Evolutionary conservation across 108 stramenopile genomes (phyloP), one percentile per base, ranked within the genome.

Genomic region (Pseudonitzschia delicatissima): DNA sequence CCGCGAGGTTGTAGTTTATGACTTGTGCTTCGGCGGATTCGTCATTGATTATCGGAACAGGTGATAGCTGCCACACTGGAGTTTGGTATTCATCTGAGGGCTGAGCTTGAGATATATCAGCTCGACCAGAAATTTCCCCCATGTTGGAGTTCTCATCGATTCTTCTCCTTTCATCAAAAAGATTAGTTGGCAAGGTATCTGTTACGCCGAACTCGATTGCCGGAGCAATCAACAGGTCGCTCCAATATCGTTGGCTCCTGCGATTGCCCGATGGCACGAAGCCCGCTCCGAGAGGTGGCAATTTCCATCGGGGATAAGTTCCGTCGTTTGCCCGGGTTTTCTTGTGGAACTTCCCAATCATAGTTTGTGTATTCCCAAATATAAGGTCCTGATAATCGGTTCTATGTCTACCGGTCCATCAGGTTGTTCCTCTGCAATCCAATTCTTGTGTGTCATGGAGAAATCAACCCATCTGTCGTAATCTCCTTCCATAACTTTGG

Each of bases 1-100:
- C 66, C 26, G 35, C n/a, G 13, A 67, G 17, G 20, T 67, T 55
- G 25, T 42, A 67, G 52, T 67, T 67, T 18, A 67, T 28, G 21
- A 62, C 40, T 8, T 18, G 31, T 23, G 18, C 60, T 0, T 23
- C 39, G 0, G 6, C 5, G 17, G 23, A 27, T 11, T 27, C 31
- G 6, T 55, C 53, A 27, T 55, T 55, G 15, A 55, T 55, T 3
- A 12, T n/a, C 1, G 53, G 53, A 17, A 55, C 17, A 2, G 53
- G 53, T 8, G 31, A 27, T 9, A 55, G 2, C 2, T 55, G 53
- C 53, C 53, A 55, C 2, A 55, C 53, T n/a, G 53, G 53, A 5
- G 53, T n/a, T 4, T 32, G 31, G n/a, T 55, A 55, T 31, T 31
- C 53, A 33, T 33, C n/a, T 55, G 29, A 8, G 29, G 4, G 53